These are phyloP conservation scores for Quercus engelmannii DNA, from an alignment of 306 rosid species.

Conservation along the genomic window DNA sequence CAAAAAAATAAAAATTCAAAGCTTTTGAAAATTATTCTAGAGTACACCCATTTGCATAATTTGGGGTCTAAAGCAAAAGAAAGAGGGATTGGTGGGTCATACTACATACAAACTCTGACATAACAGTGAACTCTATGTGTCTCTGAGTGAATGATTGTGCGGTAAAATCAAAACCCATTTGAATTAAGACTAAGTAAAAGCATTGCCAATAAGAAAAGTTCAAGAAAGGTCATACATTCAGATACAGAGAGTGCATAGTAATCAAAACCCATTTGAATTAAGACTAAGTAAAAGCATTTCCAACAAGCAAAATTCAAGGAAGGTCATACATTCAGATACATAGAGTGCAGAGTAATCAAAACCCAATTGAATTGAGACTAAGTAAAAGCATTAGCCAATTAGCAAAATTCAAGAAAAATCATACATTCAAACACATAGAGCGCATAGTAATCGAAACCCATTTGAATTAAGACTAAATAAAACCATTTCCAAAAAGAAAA, in stretches of 20 bases:
- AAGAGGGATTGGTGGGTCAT: not conserved
- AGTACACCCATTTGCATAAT: not conserved
- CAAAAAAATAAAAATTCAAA: not conserved
- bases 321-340: not conserved
- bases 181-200: slow-evolving; percentile 17
- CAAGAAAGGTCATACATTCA: not conserved
- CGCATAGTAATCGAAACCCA: too few species aligned
- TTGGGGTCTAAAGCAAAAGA: not conserved
- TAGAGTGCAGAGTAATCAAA: not conserved
- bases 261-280: too few species aligned
- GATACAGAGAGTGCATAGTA: not conserved
- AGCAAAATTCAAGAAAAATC: too few species aligned
- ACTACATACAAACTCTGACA: not conserved
- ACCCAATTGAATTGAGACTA: too few species aligned
- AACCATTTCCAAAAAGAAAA: too few species aligned
- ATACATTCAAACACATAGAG: too few species aligned
- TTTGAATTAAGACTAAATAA: too few species aligned
- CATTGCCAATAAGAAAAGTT: not conserved
- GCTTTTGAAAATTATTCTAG: not conserved
- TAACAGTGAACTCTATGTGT: not conserved
- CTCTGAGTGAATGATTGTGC: not conserved
- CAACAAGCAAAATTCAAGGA: not conserved
- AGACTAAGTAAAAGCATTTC: too few species aligned
- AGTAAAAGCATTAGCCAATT: too few species aligned
- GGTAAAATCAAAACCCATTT: not conserved